A percentile compares a stretch with the other conserved stretches of the same genome.
Conservation (phyloP, 2,329 filamentous ascomycete genomes). For the Fusarium albosuccineum region DNA sequence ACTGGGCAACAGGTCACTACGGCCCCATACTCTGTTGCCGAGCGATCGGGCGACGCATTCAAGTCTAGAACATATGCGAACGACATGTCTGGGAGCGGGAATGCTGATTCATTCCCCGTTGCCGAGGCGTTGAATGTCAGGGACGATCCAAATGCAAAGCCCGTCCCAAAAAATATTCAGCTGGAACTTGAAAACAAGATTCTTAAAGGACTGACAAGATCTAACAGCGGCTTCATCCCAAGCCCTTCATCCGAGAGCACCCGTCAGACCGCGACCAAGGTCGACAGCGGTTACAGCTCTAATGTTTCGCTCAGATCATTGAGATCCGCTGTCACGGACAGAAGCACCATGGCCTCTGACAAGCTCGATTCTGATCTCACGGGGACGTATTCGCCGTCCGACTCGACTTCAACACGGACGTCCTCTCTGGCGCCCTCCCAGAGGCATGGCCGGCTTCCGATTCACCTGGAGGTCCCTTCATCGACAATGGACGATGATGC, state of each 20-base stretch:
- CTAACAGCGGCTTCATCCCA: slow-evolving; percentile 65
- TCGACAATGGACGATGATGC: slow-evolving; percentile 31
- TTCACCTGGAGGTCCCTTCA: slow-evolving; percentile 36
- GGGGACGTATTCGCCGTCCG: slow-evolving; percentile 31
- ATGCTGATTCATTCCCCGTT: slow-evolving; percentile 52
- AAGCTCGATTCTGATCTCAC: slow-evolving; percentile 25
- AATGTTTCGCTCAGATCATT: slow-evolving; percentile 68
- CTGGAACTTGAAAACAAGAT: slow-evolving; percentile 41
- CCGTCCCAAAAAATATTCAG: slow-evolving; percentile 37
- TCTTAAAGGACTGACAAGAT: slow-evolving; percentile 43
- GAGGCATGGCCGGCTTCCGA: slow-evolving; percentile 29
- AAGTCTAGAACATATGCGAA: slow-evolving; percentile 35
- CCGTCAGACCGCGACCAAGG: slow-evolving; percentile 64
- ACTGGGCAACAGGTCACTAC: slow-evolving; percentile 10
- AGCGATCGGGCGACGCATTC: slow-evolving; percentile 14
- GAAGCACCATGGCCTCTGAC: slow-evolving; percentile 36
- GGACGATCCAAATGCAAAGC: slow-evolving; percentile 60
- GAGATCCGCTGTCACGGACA: slow-evolving; percentile 39
- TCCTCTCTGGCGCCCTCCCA: slow-evolving; percentile 38
- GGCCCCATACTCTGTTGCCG: slow-evolving; percentile 16
- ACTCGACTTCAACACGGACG: slow-evolving; percentile 36
- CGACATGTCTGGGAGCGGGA: slow-evolving; percentile 37
- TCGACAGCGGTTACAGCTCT: slow-evolving; percentile 73
- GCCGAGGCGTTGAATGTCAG: slow-evolving; percentile 56
- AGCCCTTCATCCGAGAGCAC: slow-evolving; percentile 59